A percentile compares a stretch with the other conserved stretches of the same genome.
Evolutionary conservation across 495 filamentous ascomycete species (phyloP).

Genomic region (Daldinia decipiens): DNA sequence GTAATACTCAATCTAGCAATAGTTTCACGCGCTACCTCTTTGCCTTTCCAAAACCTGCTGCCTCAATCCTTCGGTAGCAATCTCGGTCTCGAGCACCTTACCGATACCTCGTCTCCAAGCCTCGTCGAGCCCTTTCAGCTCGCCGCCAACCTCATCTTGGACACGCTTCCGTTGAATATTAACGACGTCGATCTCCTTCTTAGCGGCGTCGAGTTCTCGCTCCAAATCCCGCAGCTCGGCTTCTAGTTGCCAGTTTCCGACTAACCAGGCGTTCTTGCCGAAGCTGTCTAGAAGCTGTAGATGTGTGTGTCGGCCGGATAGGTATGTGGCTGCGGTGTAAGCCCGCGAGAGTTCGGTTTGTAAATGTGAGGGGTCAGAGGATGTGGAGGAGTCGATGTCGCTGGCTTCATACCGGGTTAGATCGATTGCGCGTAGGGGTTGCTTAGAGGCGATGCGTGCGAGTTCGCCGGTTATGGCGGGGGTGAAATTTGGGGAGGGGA

Average conservation of each 20-base stretch:
- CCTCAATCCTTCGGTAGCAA: constrained; percentile 75
- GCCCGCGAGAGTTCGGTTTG: constrained; percentile 54
- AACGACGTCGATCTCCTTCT: constrained; percentile 72
- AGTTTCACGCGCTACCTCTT: constrained; percentile 35
- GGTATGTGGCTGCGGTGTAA: constrained; percentile 73
- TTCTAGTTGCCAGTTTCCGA: constrained; percentile 83
- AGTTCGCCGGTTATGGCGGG: constrained; percentile 72
- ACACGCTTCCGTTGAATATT: constrained; percentile 74
- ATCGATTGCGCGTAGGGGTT: constrained; percentile 74
- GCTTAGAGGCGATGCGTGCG: constrained; percentile 41
- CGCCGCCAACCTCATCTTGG: constrained; percentile 75
- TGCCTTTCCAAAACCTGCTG: constrained; percentile 51
- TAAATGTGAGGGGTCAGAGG: constrained; percentile 39
- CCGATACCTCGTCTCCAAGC: constrained; percentile 77
- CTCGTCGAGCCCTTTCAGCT: constrained; percentile 75
- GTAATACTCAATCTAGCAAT: neutral
- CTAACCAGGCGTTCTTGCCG: constrained; percentile 91
- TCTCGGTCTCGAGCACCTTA: constrained; percentile 77
- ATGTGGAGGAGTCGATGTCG: constrained; percentile 39
- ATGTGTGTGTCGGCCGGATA: constrained; percentile 72
- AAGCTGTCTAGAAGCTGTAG: constrained; percentile 78
- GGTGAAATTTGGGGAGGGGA: constrained; percentile 59
- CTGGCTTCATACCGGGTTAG: constrained; percentile 79
- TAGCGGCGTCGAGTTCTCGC: constrained; percentile 74
- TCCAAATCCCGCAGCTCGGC: constrained; percentile 76